These are phyloP conservation scores for Vitis riparia DNA, from an alignment of 164 flowering plant species.

Conservation along the genomic window DNA sequence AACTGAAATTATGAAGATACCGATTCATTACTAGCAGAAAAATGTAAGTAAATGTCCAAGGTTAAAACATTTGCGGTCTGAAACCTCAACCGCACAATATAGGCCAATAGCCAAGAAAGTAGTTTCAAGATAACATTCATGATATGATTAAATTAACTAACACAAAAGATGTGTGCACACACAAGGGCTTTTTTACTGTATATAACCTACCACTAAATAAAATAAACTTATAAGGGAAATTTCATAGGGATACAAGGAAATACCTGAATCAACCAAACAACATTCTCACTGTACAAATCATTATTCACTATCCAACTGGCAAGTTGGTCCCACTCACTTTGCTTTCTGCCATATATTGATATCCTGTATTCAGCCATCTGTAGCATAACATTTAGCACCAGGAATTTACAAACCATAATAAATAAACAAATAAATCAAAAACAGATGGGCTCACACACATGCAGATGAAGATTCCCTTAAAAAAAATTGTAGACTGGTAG, in stretches of 20 bases:
- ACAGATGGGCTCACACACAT: too few species aligned
- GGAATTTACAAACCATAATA: too few species aligned
- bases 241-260: background rate
- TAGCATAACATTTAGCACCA: constrained; percentile 7
- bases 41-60: too few species aligned
- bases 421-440: too few species aligned
- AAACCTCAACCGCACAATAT: background rate
- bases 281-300: constrained; percentile 86
- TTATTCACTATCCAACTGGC: constrained; percentile 99
- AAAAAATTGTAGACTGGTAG: too few species aligned
- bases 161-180: background rate
- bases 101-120: too few species aligned
- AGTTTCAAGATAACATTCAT: background rate
- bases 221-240: too few species aligned
- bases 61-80: too few species aligned
- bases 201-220: constrained; percentile 2
- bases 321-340: constrained; percentile 97
- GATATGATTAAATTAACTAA: background rate
- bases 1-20: too few species aligned
- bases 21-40: too few species aligned
- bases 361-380: constrained; percentile 99
- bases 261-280: constrained; percentile 97
- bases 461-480: too few species aligned
- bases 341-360: constrained; percentile 97
- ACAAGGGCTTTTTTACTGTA: background rate